Percentiles rank a stretch among this genome's conserved stretches.
phyloP scores from a whole-genome alignment of 805 yeast species.

The Candida pseudofarinosa region DNA sequence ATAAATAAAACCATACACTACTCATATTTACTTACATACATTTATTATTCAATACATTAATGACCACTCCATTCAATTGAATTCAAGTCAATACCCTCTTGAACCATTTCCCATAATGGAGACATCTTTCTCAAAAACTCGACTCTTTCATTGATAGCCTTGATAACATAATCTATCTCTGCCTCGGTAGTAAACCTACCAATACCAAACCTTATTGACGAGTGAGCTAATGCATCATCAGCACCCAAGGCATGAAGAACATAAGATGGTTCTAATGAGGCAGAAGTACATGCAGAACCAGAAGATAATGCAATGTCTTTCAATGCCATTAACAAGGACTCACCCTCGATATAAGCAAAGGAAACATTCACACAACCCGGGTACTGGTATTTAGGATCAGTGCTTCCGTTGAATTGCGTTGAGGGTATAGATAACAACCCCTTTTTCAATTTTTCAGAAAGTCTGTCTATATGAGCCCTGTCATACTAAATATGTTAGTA shows the following conservation, averaged over 20 bases:
- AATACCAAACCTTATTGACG: conserved; percentile 95
- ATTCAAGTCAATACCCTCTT: conserved; percentile 92
- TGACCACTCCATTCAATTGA: conserved; percentile 98
- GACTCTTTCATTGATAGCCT: conserved; percentile 86
- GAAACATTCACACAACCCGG: conserved; percentile 96
- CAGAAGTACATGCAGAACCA: conserved; percentile 98
- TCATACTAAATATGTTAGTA: conserved; percentile 44
- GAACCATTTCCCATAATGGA: conserved; percentile 99
- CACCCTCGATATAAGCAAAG: conserved; percentile 97
- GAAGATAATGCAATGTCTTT: conserved; percentile 94
- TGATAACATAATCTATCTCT: conserved; percentile 89
- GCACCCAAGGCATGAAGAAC: conserved; percentile 96
- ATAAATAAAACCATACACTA: background rate
- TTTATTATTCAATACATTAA: conserved; percentile 33
- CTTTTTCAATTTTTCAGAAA: conserved; percentile 68
- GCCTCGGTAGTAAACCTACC: conserved; percentile 97
- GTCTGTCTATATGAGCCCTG: conserved; percentile 58
- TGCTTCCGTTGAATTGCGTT: conserved; percentile 86
- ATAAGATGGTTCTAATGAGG: conserved; percentile 95
- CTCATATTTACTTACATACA: background rate
- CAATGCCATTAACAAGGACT: conserved; percentile 93
- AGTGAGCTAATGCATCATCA: conserved; percentile 96
- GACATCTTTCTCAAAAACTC: conserved; percentile 86
- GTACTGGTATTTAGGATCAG: conserved; percentile 46
- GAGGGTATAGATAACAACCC: conserved; percentile 81